Percentiles rank a stretch among this genome's conserved stretches.
phyloP scores from a whole-genome alignment of 345 rosid genomes.

The Hypericum perforatum region DNA sequence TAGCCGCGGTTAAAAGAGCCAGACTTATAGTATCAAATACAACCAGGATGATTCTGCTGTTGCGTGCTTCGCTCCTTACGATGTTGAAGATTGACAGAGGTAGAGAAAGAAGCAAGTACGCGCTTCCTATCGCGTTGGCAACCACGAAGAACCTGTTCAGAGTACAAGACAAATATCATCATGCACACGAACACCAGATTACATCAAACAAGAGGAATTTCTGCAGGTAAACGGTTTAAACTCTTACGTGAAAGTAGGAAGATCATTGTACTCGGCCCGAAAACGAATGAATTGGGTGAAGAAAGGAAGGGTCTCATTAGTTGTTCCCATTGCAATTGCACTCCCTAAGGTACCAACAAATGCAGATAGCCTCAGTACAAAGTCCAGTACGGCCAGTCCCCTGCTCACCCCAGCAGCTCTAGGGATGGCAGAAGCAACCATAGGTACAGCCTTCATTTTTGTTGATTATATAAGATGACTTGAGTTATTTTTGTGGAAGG shows the following conservation, averaged over 20 bases:
- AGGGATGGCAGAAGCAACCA: conserved; percentile 12
- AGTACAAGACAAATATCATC: not conserved
- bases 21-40: conserved; percentile 44
- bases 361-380: conserved; percentile 37
- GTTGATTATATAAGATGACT: not conserved
- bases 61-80: conserved; percentile 39
- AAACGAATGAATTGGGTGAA: conserved; percentile 32
- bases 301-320: conserved; percentile 53
- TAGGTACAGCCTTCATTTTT: conserved; percentile 29
- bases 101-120: conserved; percentile 42
- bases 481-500: too few species aligned
- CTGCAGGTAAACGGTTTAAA: too few species aligned
- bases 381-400: conserved; percentile 30
- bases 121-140: conserved; percentile 51
- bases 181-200: too few species aligned
- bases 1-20: conserved; percentile 52
- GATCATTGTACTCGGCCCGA: conserved; percentile 33
- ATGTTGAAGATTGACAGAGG: conserved; percentile 43
- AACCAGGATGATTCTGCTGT: conserved; percentile 36
- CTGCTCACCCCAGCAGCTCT: conserved; percentile 13
- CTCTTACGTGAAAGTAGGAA: conserved; percentile 42
- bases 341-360: conserved; percentile 29
- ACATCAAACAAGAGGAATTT: too few species aligned
- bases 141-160: conserved; percentile 56
- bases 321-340: conserved; percentile 50